Base-by-base conservation (phyloP, 805 yeast genomes). In the Saturnispora mendoncae region DNA sequence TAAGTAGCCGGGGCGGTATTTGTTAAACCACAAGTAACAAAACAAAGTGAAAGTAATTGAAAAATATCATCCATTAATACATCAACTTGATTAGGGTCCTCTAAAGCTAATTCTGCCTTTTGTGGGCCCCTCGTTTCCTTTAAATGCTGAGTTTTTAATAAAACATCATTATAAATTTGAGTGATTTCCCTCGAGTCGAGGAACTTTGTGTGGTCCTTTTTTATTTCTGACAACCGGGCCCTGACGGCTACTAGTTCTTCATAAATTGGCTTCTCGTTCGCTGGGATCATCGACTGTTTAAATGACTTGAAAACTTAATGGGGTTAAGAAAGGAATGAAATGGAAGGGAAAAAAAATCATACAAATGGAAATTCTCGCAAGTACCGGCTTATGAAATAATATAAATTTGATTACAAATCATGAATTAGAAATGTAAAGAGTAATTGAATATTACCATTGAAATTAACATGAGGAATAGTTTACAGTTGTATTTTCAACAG, bases 1-100 rank as follows among this genome's bases (percentile, higher is more conserved):
- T 84, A 92, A 1, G 95, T 84, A 4, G 97, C 95, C 1, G 97
- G 95, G 1, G 96, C 95, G 27, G 86, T 74, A 51, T 86, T 80
- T 36, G 83, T 82, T 51, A 86, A 67, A 3, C 99, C 99, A 45
- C 94, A 92, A 2, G 97, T 85, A 54, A 90, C 75, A 60, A 88
- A 85, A 50, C 92, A 82, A 39, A 92, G 68, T 12, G 95, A 82
- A 34, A 90, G 64, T 36, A 92, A 64, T 60, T 90, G 96, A 69
- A 90, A 86, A 18, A 84, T 84, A 53, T 88, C 97, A 59, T 88
- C 97, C 33, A 85, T 68, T 9, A 84, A 70, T 8, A 76, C 67
- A 54, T 88, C 96, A 13, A 84, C 85, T 46, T 61, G 58, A 46
- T 71, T 72, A 36, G 76, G 75, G 19, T 31, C 38, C 10, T 33